Conservation (phyloP, 345 rosid species). For the Eucalyptus microcorys region DNA sequence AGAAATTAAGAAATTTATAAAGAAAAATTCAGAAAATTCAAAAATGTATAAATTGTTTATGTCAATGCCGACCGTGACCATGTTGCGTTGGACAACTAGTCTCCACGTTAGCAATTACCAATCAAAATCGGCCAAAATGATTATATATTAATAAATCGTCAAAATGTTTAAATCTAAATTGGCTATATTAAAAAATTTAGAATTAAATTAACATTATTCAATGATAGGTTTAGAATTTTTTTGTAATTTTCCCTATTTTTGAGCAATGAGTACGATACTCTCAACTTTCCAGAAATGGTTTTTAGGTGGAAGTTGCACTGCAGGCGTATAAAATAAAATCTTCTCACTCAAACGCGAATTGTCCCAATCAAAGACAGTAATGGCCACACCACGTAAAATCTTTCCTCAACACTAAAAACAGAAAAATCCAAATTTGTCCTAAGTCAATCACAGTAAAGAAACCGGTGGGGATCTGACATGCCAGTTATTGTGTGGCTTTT, state of each 20-base stretch:
- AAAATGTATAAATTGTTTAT: background rate
- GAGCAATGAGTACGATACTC: background rate
- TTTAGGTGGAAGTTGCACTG: background rate
- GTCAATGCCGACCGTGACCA: accelerated
- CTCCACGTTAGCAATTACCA: accelerated
- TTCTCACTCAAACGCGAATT: background rate
- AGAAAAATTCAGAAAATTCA: background rate
- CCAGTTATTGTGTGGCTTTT: accelerated
- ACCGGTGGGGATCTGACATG: background rate
- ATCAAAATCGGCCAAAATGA: accelerated
- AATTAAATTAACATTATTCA: background rate
- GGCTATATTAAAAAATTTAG: background rate
- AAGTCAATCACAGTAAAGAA: background rate
- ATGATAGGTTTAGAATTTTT: background rate
- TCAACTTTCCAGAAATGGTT: background rate
- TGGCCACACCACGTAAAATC: background rate
- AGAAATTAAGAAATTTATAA: background rate
- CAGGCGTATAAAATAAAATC: background rate
- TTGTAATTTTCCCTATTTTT: background rate
- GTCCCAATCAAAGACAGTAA: background rate
- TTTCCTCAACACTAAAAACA: background rate
- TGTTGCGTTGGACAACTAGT: accelerated
- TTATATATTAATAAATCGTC: accelerated
- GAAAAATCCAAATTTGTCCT: background rate
- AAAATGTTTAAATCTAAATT: background rate